Conservation (phyloP, 208 protist species). For the Trypanosoma congolense region DNA sequence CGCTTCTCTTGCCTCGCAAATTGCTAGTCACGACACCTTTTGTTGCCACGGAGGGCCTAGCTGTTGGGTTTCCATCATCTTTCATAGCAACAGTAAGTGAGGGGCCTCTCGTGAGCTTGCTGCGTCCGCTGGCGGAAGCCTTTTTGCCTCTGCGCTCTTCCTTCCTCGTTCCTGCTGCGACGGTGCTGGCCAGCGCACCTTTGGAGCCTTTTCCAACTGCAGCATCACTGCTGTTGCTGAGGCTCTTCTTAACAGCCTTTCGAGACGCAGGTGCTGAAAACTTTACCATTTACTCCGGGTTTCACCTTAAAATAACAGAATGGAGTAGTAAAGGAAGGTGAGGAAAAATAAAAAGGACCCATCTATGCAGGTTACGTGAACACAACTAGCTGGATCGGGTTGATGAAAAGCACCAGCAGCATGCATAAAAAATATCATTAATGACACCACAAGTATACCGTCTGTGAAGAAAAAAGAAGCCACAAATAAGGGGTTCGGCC, state of each 20-base stretch:
- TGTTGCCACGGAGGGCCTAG: too few species aligned
- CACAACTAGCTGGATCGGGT: too few species aligned
- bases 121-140: background rate
- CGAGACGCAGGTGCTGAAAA: background rate
- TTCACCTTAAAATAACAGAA: background rate
- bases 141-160: background rate
- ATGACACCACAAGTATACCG: too few species aligned
- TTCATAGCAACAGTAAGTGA: background rate
- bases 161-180: background rate
- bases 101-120: background rate
- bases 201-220: background rate
- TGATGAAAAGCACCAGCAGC: too few species aligned
- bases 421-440: too few species aligned
- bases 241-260: background rate
- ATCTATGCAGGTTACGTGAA: too few species aligned
- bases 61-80: background rate
- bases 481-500: too few species aligned
- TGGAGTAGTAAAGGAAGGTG: background rate
- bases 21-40: too few species aligned
- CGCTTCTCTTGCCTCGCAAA: background rate
- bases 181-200: background rate
- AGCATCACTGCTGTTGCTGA: background rate
- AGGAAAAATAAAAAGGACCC: background rate
- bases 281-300: conserved; percentile 15
- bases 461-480: too few species aligned